Base-by-base conservation (phyloP, 176 grass and related monocot genomes). In the Oryza rufipogon region DNA sequence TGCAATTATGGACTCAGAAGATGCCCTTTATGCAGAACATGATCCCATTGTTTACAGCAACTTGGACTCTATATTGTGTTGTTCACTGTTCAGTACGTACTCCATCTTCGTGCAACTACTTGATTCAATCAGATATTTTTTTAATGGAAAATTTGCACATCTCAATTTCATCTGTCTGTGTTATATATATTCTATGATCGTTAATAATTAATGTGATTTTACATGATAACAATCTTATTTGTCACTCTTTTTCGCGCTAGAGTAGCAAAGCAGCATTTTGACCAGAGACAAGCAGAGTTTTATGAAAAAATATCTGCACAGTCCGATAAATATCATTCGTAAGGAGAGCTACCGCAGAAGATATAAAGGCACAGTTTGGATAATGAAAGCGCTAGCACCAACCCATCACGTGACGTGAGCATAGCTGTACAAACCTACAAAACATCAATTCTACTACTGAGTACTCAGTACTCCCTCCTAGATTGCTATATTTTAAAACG, bases 271-370 rank as follows among this genome's bases (percentile, higher is more conserved):
- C 20, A 61, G 2, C 7, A 56, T 20, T 3, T 6, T 61, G 20
- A 72, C 52, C 52, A 30, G 23, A 1, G 71, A 72, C 33, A 22
- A 10, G 30, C 44, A 10, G 6, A 12, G 26, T 28, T 32, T 46
- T 48, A 48, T 36, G 4, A 34, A 9, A n/a, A 73, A 83, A 74
- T 0, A 83, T 48, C 56, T 34, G 58, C 54, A 44, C 1, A 9
- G 17, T 74, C 65, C 9, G 23, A 83, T 64, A 74, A 65, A 83
- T 83, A 83, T 83, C 70, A 64, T 64, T 56, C 54, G 65, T 47
- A 23, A 34, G 10, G 54, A 64, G 54, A 46, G 70, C 70, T 33
- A 33, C 38, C 22, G 54, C 52, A 82, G 51, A 46, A 15, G 39
- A 73, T 46, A 71, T 28, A 58, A 7, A 72, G 9, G 30, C 16